Percentiles rank a stretch among this genome's conserved stretches.
These are phyloP conservation scores for Candida ovalis DNA, from an alignment of 805 yeast species.

Conservation along the genomic window DNA sequence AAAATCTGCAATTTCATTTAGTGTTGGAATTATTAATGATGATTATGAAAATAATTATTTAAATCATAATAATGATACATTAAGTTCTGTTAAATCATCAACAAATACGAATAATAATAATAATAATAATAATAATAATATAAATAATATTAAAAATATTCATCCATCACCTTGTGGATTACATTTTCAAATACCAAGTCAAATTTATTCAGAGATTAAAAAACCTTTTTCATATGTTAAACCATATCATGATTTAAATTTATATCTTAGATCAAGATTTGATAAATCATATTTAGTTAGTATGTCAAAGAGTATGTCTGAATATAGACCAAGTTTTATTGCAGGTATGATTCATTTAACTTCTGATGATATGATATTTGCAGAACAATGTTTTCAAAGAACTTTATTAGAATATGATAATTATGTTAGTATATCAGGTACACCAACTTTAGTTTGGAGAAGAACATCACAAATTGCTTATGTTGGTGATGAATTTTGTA, in stretches of 20 bases:
- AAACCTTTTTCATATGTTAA: slow-evolving; percentile 86
- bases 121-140: background rate
- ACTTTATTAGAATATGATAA: slow-evolving; percentile 85
- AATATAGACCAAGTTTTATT: slow-evolving; percentile 86
- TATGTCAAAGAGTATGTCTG: slow-evolving; percentile 86
- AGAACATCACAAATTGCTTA: slow-evolving; percentile 94
- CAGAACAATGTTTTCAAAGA: slow-evolving; percentile 95
- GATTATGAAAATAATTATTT: slow-evolving; percentile 23
- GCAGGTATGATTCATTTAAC: slow-evolving; percentile 87
- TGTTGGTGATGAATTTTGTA: slow-evolving; percentile 90
- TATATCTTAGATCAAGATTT: slow-evolving; percentile 70
- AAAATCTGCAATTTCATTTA: slow-evolving; percentile 42
- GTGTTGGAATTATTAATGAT: slow-evolving; percentile 42
- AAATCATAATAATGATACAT: slow-evolving; percentile 3
- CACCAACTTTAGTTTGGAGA: slow-evolving; percentile 95
- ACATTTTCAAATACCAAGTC: slow-evolving; percentile 61
- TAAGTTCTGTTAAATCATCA: background rate
- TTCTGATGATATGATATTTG: slow-evolving; percentile 87
- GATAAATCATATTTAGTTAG: slow-evolving; percentile 58
- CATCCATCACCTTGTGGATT: slow-evolving; percentile 34
- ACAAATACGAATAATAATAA: background rate
- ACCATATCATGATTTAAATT: slow-evolving; percentile 79
- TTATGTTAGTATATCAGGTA: slow-evolving; percentile 79
- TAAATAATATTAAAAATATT: background rate
- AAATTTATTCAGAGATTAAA: slow-evolving; percentile 70